Evolutionary conservation across 352 stramenopile genomes (phyloP).

Genomic region (Phytopythium delawarense): DNA sequence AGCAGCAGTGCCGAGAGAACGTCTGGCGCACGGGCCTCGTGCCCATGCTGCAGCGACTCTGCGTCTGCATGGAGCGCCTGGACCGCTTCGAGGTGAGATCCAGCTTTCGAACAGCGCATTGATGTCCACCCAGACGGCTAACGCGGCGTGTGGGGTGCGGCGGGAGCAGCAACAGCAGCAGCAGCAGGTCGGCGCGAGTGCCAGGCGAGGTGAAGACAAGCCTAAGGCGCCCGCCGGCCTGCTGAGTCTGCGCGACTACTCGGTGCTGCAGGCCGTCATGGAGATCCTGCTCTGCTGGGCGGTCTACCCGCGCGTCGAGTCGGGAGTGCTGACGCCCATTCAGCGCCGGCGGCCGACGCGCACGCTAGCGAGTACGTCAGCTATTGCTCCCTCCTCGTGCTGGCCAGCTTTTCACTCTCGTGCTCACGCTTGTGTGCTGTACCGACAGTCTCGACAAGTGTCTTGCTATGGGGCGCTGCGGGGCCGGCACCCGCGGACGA

Average conservation of each 20-base stretch:
- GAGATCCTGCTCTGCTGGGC: constrained; percentile 77
- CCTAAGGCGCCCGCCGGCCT: constrained; percentile 55
- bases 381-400: neutral
- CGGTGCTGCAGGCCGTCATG: constrained; percentile 69
- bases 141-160: neutral
- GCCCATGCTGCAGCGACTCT: constrained; percentile 37
- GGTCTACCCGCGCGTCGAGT: constrained; percentile 43
- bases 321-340: constrained; percentile 49
- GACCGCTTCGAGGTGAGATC: constrained; percentile 30
- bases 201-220: constrained; percentile 8
- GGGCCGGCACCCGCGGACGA: constrained; percentile 6
- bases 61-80: constrained; percentile 39
- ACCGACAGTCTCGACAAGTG: neutral
- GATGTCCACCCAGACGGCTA: neutral
- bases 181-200: neutral
- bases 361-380: constrained; percentile 65
- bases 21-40: constrained; percentile 33
- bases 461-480: constrained; percentile 33
- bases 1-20: constrained; percentile 18
- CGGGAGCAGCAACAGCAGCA: constrained; percentile 4
- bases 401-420: neutral
- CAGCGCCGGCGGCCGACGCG: constrained; percentile 69
- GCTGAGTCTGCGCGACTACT: constrained; percentile 83
- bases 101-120: neutral
- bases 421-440: neutral